Evolutionary conservation across 1,139 yeast genomes (phyloP), one percentile per base, ranked within the genome.

Genomic region (Protomyces macrosporus): DNA sequence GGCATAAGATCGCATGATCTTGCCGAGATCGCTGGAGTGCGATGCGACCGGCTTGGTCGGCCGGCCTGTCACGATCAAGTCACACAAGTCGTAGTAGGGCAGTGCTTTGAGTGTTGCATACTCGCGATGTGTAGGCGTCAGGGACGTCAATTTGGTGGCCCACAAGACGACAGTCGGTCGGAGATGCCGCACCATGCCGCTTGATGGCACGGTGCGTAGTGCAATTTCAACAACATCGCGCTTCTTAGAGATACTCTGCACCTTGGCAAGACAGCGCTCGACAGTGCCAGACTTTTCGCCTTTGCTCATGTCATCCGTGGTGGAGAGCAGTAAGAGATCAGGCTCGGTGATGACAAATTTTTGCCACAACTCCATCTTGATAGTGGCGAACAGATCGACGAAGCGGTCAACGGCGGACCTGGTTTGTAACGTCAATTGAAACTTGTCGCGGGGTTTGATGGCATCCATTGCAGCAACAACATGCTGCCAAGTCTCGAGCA

Each of bases 401-500:
- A 91, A 93, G 3, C 88, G 88, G 71, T 91, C 96, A 33, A 89
- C 87, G 1, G 89, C 84, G 3, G 90, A 82, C 70, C 97, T 81
- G 54, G 90, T 87, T 10, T 96, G 97, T 48, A 90, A 77, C 5
- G 82, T 77, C 6, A 91, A 71, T 51, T 82, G 82, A 72, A 93
- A 87, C 32, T 52, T 58, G 0, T 96, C 91, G 6, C 72, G 75
- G 66, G 84, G 85, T 36, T 82, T 83, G 10, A 64, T 65, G 32
- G 89, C 83, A 62, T 82, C 83, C 69, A 87, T 85, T 0, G 93
- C 84, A 3, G 89, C 81, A 68, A 84, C 86, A 42, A 95, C 82
- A 0, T 90, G 88, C 72, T 91, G 96, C 98, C 98, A 95, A 68
- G 96, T 88, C 76, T 95, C 98, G 55, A 91, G 76, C 75, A 91